Evolutionary conservation across 169 alveolate species (phyloP), one percentile per base, ranked within the genome.

Genomic region (Cryptosporidium muris): DNA sequence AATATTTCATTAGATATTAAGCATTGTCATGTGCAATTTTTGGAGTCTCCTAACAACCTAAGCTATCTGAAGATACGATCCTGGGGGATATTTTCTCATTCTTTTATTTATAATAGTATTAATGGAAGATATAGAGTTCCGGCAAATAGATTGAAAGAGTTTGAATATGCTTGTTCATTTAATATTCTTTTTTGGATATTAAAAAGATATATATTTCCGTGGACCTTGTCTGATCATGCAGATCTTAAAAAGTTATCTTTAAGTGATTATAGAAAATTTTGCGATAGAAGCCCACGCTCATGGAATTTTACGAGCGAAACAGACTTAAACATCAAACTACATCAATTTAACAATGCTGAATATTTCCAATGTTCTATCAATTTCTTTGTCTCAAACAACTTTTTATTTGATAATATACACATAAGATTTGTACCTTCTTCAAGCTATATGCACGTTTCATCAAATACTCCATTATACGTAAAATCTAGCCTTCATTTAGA

Each of bases 71-170:
- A 66, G 36, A 60, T 66, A 36, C 51, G 81, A 43, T 66, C 81
- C 14, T 66, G 81, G 81, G 54, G 81, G 54, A 8, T 66, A 53
- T 66, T 66, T 66, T 66, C 81, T 16, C 42, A 66, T 38, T 66
- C 81, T 34, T 65, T 52, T 7, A 42, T 66, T 51, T 66, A 66
- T 47, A 52, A 9, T 2, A 65, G 81, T 2, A 66, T 64, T 52
- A n/a, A 42, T 12, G 81, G 81, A 52, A 66, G 81, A 47, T 66
- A 66, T 34, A 38, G 81, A 37, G 40, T 66, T 40, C 53, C 81
- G 14, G 38, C n/a, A 12, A 34, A 36, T n/a, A 54, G 9, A 54
- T 52, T 42, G 43, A 65, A 51, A 38, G 43, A 66, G 56, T 66
- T 42, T 37, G 81, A 66, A 42, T 66, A 66, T 53, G 12, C 54